phyloP scores from a whole-genome alignment of 176 grass and related monocot genomes.

The Lolium rigidum region DNA sequence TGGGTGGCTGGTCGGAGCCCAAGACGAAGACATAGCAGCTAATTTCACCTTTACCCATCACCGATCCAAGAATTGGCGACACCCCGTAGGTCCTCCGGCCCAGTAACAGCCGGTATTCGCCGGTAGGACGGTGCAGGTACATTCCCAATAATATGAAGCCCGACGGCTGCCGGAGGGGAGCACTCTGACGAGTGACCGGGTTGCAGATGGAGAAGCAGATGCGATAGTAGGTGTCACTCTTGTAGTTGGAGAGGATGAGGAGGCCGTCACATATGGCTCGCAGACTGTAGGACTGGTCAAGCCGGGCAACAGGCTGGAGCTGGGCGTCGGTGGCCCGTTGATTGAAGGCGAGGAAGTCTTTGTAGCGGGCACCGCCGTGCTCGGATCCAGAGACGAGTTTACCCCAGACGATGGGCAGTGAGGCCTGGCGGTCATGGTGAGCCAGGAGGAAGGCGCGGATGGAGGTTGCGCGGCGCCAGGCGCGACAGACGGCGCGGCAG shows the following conservation, averaged over 20 bases:
- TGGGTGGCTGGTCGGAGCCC: not conserved
- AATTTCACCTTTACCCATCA: not conserved
- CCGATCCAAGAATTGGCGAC: not conserved
- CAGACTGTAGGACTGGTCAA: not conserved
- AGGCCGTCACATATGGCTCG: not conserved
- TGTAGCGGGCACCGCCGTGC: not conserved
- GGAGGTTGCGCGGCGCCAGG: not conserved
- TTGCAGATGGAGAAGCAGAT: not conserved
- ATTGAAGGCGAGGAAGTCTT: not conserved
- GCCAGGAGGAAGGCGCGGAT: not conserved
- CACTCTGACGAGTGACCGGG: not conserved
- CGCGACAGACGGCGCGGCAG: not conserved
- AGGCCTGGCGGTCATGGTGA: not conserved
- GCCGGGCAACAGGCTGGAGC: not conserved
- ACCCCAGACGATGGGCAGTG: not conserved
- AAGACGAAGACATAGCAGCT: not conserved
- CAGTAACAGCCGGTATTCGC: not conserved
- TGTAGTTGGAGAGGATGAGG: not conserved
- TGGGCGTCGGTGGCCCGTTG: not conserved
- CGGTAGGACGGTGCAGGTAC: not conserved
- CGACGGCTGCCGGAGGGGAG: not conserved
- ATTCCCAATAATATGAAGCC: not conserved
- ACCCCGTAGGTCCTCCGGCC: not conserved
- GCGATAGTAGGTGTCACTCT: not conserved
- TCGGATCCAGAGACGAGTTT: not conserved